Evolutionary conservation across 1,284 basidiomycete species (phyloP).

Genomic region (Cryptococcus depauperatus): DNA sequence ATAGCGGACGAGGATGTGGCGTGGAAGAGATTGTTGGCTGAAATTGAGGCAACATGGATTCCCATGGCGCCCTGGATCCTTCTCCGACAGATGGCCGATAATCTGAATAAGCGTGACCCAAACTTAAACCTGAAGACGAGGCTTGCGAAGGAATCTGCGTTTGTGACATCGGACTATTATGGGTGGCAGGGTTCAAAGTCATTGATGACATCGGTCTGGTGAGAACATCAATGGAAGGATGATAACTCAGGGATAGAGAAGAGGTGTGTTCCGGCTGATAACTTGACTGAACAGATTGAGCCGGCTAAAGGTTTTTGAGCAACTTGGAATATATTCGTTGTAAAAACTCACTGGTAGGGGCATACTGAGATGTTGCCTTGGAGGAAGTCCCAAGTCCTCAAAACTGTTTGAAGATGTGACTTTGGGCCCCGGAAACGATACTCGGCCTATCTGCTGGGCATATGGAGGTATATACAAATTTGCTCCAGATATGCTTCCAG

Average conservation of each 20-base stretch:
- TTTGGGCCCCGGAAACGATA: slow-evolving; percentile 3
- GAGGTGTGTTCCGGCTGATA: slow-evolving; percentile 15
- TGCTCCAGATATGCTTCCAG: slow-evolving; percentile 37
- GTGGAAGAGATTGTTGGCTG: slow-evolving; percentile 19
- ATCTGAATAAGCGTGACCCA: slow-evolving; percentile 15
- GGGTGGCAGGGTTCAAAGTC: slow-evolving; percentile 25
- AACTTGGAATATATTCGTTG: no score
- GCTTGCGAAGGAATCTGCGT: slow-evolving; percentile 14
- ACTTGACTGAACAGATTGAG: slow-evolving; percentile 13
- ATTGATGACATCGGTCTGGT: slow-evolving; percentile 31
- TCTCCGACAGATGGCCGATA: slow-evolving; percentile 29
- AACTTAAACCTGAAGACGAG: slow-evolving; percentile 1
- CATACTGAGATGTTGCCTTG: slow-evolving; percentile 18
- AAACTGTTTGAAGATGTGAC: slow-evolving; percentile 25
- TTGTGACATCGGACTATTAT: slow-evolving; percentile 14
- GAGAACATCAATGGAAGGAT: slow-evolving; percentile 24
- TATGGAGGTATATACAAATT: slow-evolving; percentile 43
- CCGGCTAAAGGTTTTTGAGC: neutral
- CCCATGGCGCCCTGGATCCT: slow-evolving; percentile 27
- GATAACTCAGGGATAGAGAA: slow-evolving; percentile 4
- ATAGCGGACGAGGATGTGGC: slow-evolving; percentile 24
- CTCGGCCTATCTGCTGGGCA: slow-evolving; percentile 3
- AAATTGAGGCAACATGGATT: slow-evolving; percentile 17
- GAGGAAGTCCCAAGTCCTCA: slow-evolving; percentile 34
- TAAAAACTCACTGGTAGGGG: slow-evolving; percentile 16